Conservation (phyloP, 164 flowering plant species). For the Vitis riparia region DNA sequence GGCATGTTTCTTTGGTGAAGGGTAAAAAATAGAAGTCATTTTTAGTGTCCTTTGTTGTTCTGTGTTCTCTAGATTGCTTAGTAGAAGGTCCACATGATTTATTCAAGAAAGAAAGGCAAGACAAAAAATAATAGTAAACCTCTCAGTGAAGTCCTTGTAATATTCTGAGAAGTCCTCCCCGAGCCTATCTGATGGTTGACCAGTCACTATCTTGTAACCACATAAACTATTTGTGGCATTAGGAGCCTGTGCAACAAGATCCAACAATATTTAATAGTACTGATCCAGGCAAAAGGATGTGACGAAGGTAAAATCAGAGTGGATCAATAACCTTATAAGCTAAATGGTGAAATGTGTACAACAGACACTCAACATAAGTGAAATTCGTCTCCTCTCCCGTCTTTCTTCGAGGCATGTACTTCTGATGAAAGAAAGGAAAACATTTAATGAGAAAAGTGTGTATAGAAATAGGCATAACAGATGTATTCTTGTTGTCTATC, state of each 20-base stretch:
- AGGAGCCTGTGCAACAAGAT: slow-evolving; percentile 59
- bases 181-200: slow-evolving; percentile 97
- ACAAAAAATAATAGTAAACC: slow-evolving; percentile 35
- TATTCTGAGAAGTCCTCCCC: slow-evolving; percentile 96
- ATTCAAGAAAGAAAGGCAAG: not conserved
- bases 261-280: slow-evolving; percentile 5
- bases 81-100: not conserved
- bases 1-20: no score
- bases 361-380: slow-evolving; percentile 85
- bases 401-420: slow-evolving; percentile 84
- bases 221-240: slow-evolving; percentile 95
- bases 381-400: slow-evolving; percentile 88
- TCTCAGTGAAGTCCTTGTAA: slow-evolving; percentile 81
- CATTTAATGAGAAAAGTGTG: not conserved
- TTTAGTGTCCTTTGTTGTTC: no score
- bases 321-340: slow-evolving; percentile 67
- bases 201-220: slow-evolving; percentile 97
- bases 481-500: no score
- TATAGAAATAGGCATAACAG: not conserved
- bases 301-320: not conserved
- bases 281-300: not conserved
- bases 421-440: slow-evolving; percentile 42
- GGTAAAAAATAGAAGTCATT: no score
- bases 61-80: no score
- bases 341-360: slow-evolving; percentile 87